These are phyloP conservation scores for Melampsora americana DNA, from an alignment of 1,284 basidiomycete species.

Conservation along the genomic window DNA sequence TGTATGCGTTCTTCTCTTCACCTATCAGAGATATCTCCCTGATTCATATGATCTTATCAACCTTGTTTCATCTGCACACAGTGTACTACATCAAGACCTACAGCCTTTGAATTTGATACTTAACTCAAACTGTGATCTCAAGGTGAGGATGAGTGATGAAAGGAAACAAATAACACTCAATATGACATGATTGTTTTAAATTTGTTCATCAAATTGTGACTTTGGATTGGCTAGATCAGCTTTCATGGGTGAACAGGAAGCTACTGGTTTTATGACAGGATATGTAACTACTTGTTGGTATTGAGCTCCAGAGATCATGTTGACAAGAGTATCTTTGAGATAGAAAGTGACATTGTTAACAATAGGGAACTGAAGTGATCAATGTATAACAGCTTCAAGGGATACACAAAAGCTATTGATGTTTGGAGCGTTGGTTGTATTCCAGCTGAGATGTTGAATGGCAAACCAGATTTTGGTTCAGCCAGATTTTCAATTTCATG, in stretches of 20 bases:
- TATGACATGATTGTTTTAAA: not conserved
- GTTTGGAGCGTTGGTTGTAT: too few relatives aligned
- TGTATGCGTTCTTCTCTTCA: slow-evolving; percentile 11
- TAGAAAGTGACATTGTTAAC: too few relatives aligned
- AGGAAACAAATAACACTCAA: not conserved
- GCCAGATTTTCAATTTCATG: too few relatives aligned
- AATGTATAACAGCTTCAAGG: too few relatives aligned
- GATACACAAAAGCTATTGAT: too few relatives aligned
- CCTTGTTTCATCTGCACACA: too few relatives aligned
- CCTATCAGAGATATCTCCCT: not conserved
- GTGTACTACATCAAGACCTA: slow-evolving; percentile 43
- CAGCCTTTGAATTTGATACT: slow-evolving; percentile 40
- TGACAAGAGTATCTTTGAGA: too few relatives aligned
- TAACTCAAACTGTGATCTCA: slow-evolving; percentile 43
- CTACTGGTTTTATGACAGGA: too few relatives aligned
- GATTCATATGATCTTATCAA: not conserved
- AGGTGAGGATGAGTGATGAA: slow-evolving; percentile 9
- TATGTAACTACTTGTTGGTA: too few relatives aligned
- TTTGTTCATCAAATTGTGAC: slow-evolving; percentile 60
- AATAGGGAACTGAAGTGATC: too few relatives aligned
- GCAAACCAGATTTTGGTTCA: slow-evolving; percentile 82
- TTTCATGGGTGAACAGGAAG: too few relatives aligned
- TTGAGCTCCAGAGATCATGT: too few relatives aligned
- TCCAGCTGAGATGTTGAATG: slow-evolving; percentile 86
- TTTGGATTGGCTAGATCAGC: slow-evolving; percentile 54